Evolutionary conservation across 1,284 basidiomycete genomes (phyloP).

Genomic region (Fomitiporia mediterranea): DNA sequence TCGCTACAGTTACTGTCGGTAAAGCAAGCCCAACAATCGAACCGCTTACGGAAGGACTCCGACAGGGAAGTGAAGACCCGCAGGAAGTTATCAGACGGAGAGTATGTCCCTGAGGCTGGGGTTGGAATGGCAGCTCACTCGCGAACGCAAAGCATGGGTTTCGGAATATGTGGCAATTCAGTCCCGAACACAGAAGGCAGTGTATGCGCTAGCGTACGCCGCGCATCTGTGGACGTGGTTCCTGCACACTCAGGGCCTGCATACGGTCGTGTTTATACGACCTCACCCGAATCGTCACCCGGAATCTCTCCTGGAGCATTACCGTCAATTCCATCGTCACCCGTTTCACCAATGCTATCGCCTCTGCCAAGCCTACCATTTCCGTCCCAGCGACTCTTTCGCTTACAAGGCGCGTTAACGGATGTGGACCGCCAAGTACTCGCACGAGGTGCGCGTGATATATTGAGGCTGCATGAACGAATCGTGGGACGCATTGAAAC

Average conservation of each 20-base stretch:
- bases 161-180: neutral
- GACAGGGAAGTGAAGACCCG: neutral
- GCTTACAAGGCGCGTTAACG: neutral
- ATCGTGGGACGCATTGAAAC: constrained; percentile 9
- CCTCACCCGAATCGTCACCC: constrained; percentile 2
- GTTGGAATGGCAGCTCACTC: neutral
- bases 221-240: constrained; percentile 1
- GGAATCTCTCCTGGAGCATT: neutral
- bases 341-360: neutral
- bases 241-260: neutral
- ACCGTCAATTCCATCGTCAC: neutral
- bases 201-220: neutral
- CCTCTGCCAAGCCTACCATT: neutral
- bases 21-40: neutral
- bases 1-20: constrained; percentile 4
- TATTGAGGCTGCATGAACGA: constrained; percentile 12
- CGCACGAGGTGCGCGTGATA: constrained; percentile 9
- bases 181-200: too few relatives aligned
- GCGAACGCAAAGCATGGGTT: neutral
- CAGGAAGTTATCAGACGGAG: neutral
- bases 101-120: neutral
- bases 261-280: neutral
- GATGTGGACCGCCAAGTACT: constrained; percentile 6
- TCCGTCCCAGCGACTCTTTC: neutral
- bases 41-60: neutral